Conservation (phyloP, 2,329 filamentous ascomycete genomes). For the Botrytis fragariae region DNA sequence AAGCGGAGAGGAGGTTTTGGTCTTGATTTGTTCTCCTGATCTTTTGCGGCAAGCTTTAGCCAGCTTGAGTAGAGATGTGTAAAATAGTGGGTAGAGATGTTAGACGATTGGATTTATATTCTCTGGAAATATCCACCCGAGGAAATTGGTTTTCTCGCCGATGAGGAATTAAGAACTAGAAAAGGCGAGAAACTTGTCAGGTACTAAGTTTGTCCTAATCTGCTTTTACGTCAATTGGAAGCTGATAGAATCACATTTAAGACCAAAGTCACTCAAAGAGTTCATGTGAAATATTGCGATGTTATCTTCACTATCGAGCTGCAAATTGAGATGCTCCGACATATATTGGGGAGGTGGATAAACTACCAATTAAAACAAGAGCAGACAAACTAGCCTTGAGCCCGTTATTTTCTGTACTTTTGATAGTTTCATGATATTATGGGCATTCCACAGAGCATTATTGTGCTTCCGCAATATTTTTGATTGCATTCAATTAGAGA, state of each 20-base stretch:
- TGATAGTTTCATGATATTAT: neutral
- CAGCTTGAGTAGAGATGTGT: neutral
- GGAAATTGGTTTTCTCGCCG: too few relatives aligned
- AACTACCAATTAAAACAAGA: rapidly evolving
- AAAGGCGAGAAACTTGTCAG: rapidly evolving
- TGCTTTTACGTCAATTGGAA: too few relatives aligned
- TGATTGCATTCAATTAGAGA: neutral
- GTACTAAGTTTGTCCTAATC: too few relatives aligned
- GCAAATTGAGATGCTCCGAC: rapidly evolving
- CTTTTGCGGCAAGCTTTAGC: neutral
- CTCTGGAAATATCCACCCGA: rapidly evolving
- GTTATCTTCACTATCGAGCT: neutral
- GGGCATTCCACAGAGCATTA: neutral
- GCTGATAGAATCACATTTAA: neutral
- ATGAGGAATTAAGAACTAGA: neutral
- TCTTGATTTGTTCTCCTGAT: neutral
- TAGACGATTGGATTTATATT: neutral
- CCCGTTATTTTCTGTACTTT: too few relatives aligned
- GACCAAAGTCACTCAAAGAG: too few relatives aligned
- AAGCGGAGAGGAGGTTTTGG: neutral
- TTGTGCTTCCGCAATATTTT: rapidly evolving
- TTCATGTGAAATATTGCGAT: neutral
- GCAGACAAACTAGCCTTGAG: neutral
- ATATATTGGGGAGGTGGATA: too few relatives aligned
- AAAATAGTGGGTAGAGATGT: neutral